A percentile compares a stretch with the other conserved stretches of the same genome.
Conservation (phyloP, 208 protist species). For the Strigomonas oncopelti region DNA sequence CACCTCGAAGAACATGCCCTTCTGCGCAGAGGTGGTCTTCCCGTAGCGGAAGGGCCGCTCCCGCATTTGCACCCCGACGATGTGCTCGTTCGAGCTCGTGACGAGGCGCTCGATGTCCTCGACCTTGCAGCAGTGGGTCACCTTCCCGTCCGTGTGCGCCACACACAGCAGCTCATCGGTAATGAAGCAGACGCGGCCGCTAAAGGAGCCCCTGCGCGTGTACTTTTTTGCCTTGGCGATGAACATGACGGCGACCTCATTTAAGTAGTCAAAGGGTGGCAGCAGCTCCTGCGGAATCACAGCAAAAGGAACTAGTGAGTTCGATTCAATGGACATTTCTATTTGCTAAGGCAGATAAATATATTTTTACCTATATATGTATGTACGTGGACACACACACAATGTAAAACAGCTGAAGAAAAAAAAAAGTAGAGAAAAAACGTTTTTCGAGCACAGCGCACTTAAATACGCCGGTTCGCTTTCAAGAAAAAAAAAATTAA, state of each 20-base stretch:
- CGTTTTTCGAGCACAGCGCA: too few species aligned
- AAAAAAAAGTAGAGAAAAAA: background rate
- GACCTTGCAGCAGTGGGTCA: slow-evolving; percentile 33
- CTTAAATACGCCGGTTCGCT: too few species aligned
- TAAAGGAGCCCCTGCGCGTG: slow-evolving; percentile 8
- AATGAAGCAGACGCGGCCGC: slow-evolving; percentile 35
- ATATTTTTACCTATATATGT: background rate
- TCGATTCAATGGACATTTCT: background rate
- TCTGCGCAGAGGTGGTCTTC: slow-evolving; percentile 2
- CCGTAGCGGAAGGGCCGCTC: slow-evolving; percentile 24
- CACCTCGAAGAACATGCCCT: slow-evolving; percentile 36
- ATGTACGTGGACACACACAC: background rate
- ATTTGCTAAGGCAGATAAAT: too few species aligned
- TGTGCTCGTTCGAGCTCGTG: slow-evolving; percentile 7
- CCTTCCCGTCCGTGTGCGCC: slow-evolving; percentile 10
- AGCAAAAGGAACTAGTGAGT: slow-evolving; percentile 4
- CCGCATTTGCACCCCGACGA: slow-evolving; percentile 34
- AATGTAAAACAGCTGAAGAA: too few species aligned
- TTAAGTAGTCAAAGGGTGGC: slow-evolving; percentile 17
- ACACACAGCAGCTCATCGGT: slow-evolving; percentile 40
- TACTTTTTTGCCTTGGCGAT: slow-evolving; percentile 21
- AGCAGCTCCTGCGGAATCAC: slow-evolving; percentile 6
- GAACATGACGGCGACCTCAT: slow-evolving; percentile 24
- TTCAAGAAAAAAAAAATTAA: background rate
- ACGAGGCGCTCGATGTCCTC: slow-evolving; percentile 37